phyloP scores from a whole-genome alignment of 768 basidiomycete species.

The Boletus barrowsii region DNA sequence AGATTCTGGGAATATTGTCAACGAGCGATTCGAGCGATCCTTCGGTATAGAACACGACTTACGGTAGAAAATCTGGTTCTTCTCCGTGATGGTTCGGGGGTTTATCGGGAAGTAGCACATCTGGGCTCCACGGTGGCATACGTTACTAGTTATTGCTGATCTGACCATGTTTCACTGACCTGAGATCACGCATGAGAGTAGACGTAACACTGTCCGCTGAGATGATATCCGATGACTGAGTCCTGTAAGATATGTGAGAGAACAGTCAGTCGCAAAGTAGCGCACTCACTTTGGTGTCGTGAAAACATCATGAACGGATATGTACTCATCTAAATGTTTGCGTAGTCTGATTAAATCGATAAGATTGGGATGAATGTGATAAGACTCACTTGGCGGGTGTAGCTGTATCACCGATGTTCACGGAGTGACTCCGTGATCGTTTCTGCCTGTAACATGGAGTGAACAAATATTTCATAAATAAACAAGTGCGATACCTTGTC shows the following conservation, averaged over 20 bases:
- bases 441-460: conserved; percentile 18
- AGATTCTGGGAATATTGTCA: conserved; percentile 8
- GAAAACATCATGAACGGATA: conserved; percentile 2
- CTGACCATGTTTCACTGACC: conserved; percentile 6
- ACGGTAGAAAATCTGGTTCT: conserved; percentile 21
- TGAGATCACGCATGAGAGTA: background rate
- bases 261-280: background rate
- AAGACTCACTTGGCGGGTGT: conserved; percentile 23
- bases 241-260: background rate
- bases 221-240: background rate
- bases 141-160: background rate
- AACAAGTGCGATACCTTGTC: conserved; percentile 12
- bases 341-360: conserved; percentile 1
- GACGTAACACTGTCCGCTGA: background rate
- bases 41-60: background rate
- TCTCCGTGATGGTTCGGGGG: background rate
- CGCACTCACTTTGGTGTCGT: conserved; percentile 4
- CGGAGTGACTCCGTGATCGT: conserved; percentile 22
- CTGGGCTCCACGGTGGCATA: conserved; percentile 4
- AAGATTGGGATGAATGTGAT: background rate
- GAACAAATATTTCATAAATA: background rate
- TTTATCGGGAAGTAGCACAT: background rate
- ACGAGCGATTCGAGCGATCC: background rate
- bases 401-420: conserved; percentile 2
- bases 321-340: conserved; percentile 1